Conservation (phyloP, 2,329 filamentous ascomycete species). For the Colletotrichum sp. region DNA sequence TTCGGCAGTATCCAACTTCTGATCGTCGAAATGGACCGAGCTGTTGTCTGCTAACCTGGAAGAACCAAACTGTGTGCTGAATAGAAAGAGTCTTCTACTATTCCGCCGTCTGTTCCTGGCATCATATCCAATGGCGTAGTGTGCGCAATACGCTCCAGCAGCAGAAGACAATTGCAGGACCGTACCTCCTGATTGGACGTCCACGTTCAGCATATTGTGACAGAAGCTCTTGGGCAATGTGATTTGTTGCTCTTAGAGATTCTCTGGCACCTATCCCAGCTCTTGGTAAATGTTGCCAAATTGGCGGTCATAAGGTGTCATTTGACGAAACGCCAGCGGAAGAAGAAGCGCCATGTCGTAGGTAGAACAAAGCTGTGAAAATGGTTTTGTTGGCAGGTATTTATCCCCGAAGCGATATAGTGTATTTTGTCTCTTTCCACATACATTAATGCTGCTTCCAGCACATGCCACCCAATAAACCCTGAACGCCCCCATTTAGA, state of each 20-base stretch:
- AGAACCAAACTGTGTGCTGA: neutral
- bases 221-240: too few species aligned
- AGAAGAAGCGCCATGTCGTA: neutral
- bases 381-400: neutral
- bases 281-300: too few species aligned
- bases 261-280: too few species aligned
- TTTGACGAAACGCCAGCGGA: neutral
- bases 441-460: neutral
- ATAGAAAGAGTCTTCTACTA: neutral
- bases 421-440: neutral
- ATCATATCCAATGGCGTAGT: neutral
- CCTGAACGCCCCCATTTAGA: constrained; percentile 28
- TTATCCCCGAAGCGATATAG: neutral
- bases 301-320: neutral
- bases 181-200: neutral
- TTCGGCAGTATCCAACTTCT: neutral
- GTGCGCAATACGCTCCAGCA: neutral
- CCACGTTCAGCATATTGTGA: too few species aligned
- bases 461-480: neutral
- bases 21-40: neutral
- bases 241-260: too few species aligned
- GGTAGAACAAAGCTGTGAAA: neutral
- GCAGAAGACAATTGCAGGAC: neutral
- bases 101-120: neutral
- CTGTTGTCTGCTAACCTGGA: neutral